Conservation (phyloP, 306 rosid genomes). For the Chamaecrista fasciculata region DNA sequence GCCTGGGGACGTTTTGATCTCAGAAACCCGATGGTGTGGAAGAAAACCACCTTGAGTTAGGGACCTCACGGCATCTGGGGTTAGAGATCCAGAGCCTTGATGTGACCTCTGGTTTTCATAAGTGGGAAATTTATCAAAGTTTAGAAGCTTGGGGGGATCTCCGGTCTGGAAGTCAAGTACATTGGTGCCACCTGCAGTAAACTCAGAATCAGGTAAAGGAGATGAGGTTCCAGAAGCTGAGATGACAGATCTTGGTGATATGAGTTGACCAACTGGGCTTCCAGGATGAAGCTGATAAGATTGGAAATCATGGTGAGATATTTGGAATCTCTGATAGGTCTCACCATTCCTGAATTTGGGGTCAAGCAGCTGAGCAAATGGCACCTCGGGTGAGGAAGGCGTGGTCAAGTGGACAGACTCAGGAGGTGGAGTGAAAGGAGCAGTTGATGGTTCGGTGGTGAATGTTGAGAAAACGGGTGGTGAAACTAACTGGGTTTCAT, state of each 20-base stretch:
- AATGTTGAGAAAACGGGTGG: constrained; percentile 93
- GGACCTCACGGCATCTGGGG: constrained; percentile 39
- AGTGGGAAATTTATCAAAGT: constrained; percentile 54
- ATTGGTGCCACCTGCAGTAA: constrained; percentile 36
- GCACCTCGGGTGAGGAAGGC: constrained; percentile 98
- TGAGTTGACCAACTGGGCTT: constrained; percentile 85
- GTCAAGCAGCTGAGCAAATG: constrained; percentile 86
- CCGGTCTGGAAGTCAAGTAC: constrained; percentile 53
- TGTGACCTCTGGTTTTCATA: constrained; percentile 47
- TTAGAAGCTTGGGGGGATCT: constrained; percentile 65
- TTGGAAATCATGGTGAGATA: constrained; percentile 76
- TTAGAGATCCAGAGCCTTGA: constrained; percentile 42
- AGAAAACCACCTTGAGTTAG: constrained; percentile 30
- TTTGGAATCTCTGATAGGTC: constrained; percentile 52
- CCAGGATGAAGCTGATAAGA: constrained; percentile 93
- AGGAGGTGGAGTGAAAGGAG: constrained; percentile 94
- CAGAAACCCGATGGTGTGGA: constrained; percentile 39
- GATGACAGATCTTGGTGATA: constrained; percentile 86
- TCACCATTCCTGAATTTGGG: constrained; percentile 53
- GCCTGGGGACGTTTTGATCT: constrained; percentile 33
- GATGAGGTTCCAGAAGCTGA: constrained; percentile 83
- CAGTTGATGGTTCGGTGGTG: constrained; percentile 86
- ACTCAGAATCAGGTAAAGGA: constrained; percentile 73
- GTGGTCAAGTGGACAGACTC: constrained; percentile 87
- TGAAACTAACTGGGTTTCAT: constrained; percentile 85